Evolutionary conservation across 2,329 filamentous ascomycete genomes (phyloP), one percentile per base, ranked within the genome.

Genomic region (Pseudocercospora fijiensis): DNA sequence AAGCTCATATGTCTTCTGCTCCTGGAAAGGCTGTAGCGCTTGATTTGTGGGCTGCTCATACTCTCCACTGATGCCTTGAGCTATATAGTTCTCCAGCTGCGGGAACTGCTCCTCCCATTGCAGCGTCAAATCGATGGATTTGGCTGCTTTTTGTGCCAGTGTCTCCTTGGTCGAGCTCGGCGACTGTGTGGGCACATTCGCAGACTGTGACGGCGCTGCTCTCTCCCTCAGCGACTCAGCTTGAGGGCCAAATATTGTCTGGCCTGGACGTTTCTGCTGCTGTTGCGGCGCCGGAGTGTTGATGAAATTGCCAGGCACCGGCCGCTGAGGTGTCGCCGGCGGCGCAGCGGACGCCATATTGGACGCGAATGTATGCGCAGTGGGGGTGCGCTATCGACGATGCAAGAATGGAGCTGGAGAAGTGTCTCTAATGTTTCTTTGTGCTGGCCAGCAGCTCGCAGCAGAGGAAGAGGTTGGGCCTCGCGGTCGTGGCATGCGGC

Each of bases 11-110:
- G 89, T 90, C 71, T 90, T 89, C 27, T 89, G 86, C 78, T 90
- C 91, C 75, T 96, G 90, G 75, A 97, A 99, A 0, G 95, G 95
- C 47, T 90, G 87, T 90, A 92, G 95, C 66, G 92, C 85, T 70
- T 84, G 78, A 61, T 82, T 82, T 41, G 77, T 80, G 47, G 90
- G 86, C 56, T 96, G 81, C 71, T 97, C 92, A 79, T 98, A 98
- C 68, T 96, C 92, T 72, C 91, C 94, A 4, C 93, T 96, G 68
- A 90, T 88, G 68, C 95, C 92, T 80, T 93, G 69, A 67, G 88
- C 87, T 72, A 96, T 88, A 79, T 96, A 96, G 63, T 86, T 90
- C 76, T 98, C 94, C 18, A 99, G 81, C 68, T 96, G 91, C 6
- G 93, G 93, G 74, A 92, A 99, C 74, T 86, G 87, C 72, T 88